A percentile compares a stretch with the other conserved stretches of the same genome.
phyloP scores from a whole-genome alignment of 75 land plant genomes.

The Pinus tabuliformis region DNA sequence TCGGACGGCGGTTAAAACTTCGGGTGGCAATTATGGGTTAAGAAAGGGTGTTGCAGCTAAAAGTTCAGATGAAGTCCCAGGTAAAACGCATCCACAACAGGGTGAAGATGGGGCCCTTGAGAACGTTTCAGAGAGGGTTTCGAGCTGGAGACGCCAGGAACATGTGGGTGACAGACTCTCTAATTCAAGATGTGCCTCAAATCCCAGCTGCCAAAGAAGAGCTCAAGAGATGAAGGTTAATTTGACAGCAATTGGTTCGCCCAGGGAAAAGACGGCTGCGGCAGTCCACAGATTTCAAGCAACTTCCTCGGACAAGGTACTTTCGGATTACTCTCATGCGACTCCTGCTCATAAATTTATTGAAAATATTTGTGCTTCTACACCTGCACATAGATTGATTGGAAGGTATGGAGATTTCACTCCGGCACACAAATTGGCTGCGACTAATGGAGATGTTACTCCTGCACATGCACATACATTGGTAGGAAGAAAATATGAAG shows the following conservation, averaged over 20 bases:
- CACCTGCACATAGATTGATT: neutral
- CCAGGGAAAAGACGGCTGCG: neutral
- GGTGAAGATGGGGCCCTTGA: neutral
- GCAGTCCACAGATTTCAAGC: neutral
- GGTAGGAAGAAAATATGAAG: neutral
- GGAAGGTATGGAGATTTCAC: constrained; percentile 4
- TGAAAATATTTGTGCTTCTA: neutral
- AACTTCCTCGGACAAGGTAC: constrained; percentile 4
- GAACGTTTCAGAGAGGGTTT: neutral
- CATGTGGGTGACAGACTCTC: neutral
- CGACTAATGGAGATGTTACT: neutral
- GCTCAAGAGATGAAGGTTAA: neutral
- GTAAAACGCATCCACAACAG: neutral
- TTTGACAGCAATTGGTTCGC: neutral
- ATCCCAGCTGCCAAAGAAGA: neutral
- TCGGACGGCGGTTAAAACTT: neutral
- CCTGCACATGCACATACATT: neutral
- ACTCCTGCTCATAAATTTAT: neutral
- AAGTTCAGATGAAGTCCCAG: neutral
- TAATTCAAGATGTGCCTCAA: too few species aligned
- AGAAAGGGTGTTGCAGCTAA: neutral
- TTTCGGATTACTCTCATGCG: neutral
- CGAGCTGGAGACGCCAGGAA: neutral
- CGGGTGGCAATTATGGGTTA: neutral
- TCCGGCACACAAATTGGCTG: neutral